Base-by-base conservation (phyloP, 2,329 filamentous ascomycete genomes). In the Mollisiaceae sp. region DNA sequence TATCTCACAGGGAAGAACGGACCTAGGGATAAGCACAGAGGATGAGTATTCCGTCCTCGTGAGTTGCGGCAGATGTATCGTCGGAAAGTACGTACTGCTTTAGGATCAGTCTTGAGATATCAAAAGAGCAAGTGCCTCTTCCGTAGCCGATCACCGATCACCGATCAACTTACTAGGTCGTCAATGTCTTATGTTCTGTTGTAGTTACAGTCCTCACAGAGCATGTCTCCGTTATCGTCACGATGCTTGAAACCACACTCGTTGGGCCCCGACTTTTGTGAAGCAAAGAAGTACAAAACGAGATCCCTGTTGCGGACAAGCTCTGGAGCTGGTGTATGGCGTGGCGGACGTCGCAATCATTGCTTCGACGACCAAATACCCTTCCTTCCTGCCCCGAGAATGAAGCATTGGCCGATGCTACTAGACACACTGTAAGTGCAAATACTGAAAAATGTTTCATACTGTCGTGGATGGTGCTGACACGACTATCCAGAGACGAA, bases 181-280 rank as follows among this genome's bases (percentile, higher is more conserved):
- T 58, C 22, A 18, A 20, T 22, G 55, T 58, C n/a, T 11, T 35
- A 58, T 58, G 55, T 27, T 58, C 55, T 11, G 35, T 58, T 2
- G 36, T 58, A 4, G 55, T 58, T 15, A 58, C 36, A 11, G 55
- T 39, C 39, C 55, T 58, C 18, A 41, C 35, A n/a, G 55, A 58
- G n/a, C 55, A 58, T 4, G 55, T 58, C 36, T 41, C 22, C 15
- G 55, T 58, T 41, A 14, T 12, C 22, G 35, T 58, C 22, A 41
- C 55, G 22, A 22, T 22, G 18, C 55, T 58, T 14, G 55, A 58
- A 4, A 41, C 4, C 2, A 32, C 32, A 8, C 20, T 22, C 24
- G 55, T 58, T 39, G 35, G 55, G 14, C 24, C 55, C 32, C 39
- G 36, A 8, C 35, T 22, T 8, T 38, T 39, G n/a, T 58, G 55